Base-by-base conservation (phyloP, 2,329 filamentous ascomycete genomes). In the Talaromyces sp. region DNA sequence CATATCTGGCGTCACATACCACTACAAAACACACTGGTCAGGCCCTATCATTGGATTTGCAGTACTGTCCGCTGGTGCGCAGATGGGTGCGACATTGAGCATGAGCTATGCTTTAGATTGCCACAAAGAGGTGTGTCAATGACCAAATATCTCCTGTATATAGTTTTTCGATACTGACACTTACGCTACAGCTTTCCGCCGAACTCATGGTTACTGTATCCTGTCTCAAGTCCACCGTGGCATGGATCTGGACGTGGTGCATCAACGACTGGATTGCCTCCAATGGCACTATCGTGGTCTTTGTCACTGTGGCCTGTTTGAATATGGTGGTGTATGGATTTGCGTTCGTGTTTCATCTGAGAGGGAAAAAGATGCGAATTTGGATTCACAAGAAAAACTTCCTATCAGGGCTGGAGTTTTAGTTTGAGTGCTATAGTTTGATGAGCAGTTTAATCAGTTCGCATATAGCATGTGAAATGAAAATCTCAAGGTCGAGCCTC, bases 201-300 rank as follows among this genome's bases (percentile, higher is more conserved):
- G 73, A 74, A 47, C 57, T 72, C 2, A 74, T 74, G 72, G 72
- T 74, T 8, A 72, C 73, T 0, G 69, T 74, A 60, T 69, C 72
- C 19, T 70, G 68, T 35, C 52, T 74, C 9, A 72, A 74, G 41
- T 69, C 67, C 22, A 49, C 62, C 1, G 71, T 74, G 35, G 72
- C 72, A 1, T 74, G 72, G 73, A 72, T 72, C 6, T 74, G 72
- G 69, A 70, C 68, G 0, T 70, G 69, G 68, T 65, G 66, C 25
- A 68, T 70, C 19, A 70, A 68, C 37, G 68, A 68, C 37, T 71
- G 45, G 60, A 15, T 61, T 13, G 11, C 45, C 10, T 25, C 25
- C 22, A 19, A n/a, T 13, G 22, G 49, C 19, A 62, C 31, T 11
- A 39, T 47, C 2, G 43, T 47, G 13, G 43, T 47, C 2, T 47